Evolutionary conservation across 257 asterid genomes (phyloP).

Genomic region (Coffea canephora): DNA sequence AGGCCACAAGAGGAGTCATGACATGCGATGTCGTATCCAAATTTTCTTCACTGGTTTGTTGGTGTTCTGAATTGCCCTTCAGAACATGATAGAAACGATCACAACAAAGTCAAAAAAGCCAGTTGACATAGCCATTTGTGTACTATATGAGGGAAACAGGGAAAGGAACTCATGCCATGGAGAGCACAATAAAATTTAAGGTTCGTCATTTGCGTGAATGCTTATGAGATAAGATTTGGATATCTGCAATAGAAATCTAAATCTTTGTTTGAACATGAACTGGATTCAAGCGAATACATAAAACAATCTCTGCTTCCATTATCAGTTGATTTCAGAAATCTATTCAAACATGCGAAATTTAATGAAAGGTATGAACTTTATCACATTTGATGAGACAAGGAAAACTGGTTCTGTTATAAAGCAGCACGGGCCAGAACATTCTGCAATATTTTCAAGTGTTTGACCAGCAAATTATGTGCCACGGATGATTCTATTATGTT

Average conservation of each 20-base stretch:
- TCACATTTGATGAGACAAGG: not conserved
- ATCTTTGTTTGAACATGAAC: not conserved
- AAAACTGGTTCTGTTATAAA: not conserved
- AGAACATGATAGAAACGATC: constrained; percentile 64
- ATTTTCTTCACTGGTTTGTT: constrained; percentile 35
- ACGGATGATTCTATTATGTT: not conserved
- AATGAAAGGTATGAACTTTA: not conserved
- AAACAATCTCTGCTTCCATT: not conserved
- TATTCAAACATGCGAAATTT: not conserved
- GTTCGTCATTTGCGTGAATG: not conserved
- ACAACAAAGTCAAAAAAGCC: constrained; percentile 47
- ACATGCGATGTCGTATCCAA: constrained; percentile 26
- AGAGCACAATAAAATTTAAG: not conserved
- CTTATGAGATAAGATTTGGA: not conserved
- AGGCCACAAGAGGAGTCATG: constrained; percentile 35
- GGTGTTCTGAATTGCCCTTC: constrained; percentile 62
- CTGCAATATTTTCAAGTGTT: not conserved
- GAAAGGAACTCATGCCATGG: constrained; percentile 23
- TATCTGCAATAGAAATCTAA: not conserved
- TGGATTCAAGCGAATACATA: not conserved
- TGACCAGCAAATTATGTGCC: not conserved
- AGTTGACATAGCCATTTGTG: constrained; percentile 41
- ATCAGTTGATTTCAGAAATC: not conserved
- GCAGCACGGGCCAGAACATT: not conserved
- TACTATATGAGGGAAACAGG: constrained; percentile 38